Base-by-base conservation (phyloP, 2,329 filamentous ascomycete genomes). In the Pseudogymnoascus destructans region DNA sequence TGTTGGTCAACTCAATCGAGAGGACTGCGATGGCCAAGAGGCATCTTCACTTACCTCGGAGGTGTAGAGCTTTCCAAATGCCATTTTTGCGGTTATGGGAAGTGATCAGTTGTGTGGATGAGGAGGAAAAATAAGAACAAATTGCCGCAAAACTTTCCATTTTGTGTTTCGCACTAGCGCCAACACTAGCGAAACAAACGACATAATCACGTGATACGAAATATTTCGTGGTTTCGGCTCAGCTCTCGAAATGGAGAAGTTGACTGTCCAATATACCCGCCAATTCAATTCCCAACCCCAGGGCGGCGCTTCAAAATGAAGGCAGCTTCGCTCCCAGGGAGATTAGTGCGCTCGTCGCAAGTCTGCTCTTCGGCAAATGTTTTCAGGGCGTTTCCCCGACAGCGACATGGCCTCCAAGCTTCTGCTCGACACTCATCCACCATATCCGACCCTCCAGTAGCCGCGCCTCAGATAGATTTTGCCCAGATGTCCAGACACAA, bases 21-120 rank as follows among this genome's bases (percentile, higher is more conserved):
- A 5, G 63, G 60, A 59, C 64, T 62, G 60, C 63, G 66, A 62
- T 63, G 61, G 61, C 62, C 57, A 64, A n/a, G 58, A 63, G 32
- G 38, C 59, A 64, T 57, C 36, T 59, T 54, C 59, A 62, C 64
- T 63, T 85, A 95, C 92, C 77, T 82, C 73, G 75, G 81, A 83
- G 73, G 86, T 87, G 84, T 93, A 97, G 72, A 98, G 84, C 81
- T 95, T 98, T 79, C 93, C 93, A 82, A 98, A 97, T 73, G 88
- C 81, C 87, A 95, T 95, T 74, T 81, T 89, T 36, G 17, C 15
- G 27, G 52, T 32, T 55, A 23, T 32, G 33, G 23, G 52, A 55
- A 55, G 52, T 32, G 52, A 55, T 55, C 30, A n/a, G 54, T 13
- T 56, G 36, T 30, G 33, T 57, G 56, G 56, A 46, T 57, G 56